These are phyloP conservation scores for Rauvolfia tetraphylla DNA, from an alignment of 257 asterid genomes.

Conservation along the genomic window DNA sequence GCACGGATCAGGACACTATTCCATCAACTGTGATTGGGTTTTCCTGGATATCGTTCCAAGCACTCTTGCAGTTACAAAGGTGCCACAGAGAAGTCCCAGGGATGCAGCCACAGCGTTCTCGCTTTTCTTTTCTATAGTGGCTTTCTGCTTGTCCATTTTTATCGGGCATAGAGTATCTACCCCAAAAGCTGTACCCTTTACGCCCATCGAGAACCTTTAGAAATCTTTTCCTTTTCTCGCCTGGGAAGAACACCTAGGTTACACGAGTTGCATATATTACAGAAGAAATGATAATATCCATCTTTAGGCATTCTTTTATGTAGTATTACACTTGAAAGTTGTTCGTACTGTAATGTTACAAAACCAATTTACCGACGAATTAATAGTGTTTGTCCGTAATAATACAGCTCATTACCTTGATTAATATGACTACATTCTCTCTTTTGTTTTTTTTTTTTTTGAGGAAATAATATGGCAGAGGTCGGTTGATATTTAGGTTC, in stretches of 20 bases:
- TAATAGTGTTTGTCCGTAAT: background rate
- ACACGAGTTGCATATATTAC: background rate
- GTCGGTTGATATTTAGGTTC: too few relatives aligned
- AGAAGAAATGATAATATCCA: background rate
- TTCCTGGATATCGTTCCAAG: conserved; percentile 48
- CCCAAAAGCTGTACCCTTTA: conserved; percentile 41
- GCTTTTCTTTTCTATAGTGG: conserved; percentile 57
- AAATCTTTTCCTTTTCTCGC: background rate
- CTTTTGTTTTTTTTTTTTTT: too few relatives aligned
- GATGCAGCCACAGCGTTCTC: conserved; percentile 72
- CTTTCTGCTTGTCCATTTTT: conserved; percentile 56
- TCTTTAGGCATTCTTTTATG: background rate
- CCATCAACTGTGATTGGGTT: conserved; percentile 73
- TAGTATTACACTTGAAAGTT: background rate
- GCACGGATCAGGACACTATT: conserved; percentile 76
- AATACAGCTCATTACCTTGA: background rate
- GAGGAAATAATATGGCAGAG: too few relatives aligned
- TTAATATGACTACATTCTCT: too few relatives aligned
- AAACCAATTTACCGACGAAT: background rate
- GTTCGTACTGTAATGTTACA: background rate
- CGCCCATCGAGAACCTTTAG: conserved; percentile 55
- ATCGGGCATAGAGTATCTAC: conserved; percentile 56
- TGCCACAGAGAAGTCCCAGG: conserved; percentile 48
- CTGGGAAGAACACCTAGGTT: background rate
- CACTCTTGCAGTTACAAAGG: conserved; percentile 25